Evolutionary conservation across 306 rosid species (phyloP).

Genomic region (Rosa persica): DNA sequence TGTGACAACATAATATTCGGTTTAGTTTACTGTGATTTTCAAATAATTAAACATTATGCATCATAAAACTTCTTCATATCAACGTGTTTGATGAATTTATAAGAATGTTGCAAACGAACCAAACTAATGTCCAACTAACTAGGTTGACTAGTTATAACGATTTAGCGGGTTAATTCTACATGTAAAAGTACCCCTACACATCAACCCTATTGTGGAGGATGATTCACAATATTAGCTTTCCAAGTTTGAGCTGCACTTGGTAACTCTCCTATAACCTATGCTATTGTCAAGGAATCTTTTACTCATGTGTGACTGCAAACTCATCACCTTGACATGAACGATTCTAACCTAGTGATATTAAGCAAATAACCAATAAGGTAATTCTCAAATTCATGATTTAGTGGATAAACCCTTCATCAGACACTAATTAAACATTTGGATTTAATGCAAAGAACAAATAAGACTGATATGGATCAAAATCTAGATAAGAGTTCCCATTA

Average conservation of each 20-base stretch:
- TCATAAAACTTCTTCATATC: too few species aligned
- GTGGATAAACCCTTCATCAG: neutral
- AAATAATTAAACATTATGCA: too few species aligned
- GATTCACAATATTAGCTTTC: neutral
- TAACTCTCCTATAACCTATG: neutral
- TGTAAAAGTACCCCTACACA: neutral
- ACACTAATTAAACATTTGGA: neutral
- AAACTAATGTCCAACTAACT: too few species aligned
- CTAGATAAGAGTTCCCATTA: neutral
- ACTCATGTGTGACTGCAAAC: neutral
- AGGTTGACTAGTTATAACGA: too few species aligned
- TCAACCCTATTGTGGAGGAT: neutral
- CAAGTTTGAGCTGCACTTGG: neutral
- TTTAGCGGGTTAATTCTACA: too few species aligned
- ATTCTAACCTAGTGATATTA: neutral
- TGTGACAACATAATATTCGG: too few species aligned
- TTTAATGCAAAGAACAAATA: neutral
- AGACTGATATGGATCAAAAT: neutral
- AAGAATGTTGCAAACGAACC: too few species aligned
- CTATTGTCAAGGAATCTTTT: neutral
- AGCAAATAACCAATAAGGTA: too few species aligned
- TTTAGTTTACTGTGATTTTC: too few species aligned
- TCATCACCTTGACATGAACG: neutral
- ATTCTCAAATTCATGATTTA: neutral
- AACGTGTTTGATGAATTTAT: too few species aligned